A percentile compares a stretch with the other conserved stretches of the same genome.
phyloP scores from a whole-genome alignment of 2,329 filamentous ascomycete species.

The Colletotrichum sp. region DNA sequence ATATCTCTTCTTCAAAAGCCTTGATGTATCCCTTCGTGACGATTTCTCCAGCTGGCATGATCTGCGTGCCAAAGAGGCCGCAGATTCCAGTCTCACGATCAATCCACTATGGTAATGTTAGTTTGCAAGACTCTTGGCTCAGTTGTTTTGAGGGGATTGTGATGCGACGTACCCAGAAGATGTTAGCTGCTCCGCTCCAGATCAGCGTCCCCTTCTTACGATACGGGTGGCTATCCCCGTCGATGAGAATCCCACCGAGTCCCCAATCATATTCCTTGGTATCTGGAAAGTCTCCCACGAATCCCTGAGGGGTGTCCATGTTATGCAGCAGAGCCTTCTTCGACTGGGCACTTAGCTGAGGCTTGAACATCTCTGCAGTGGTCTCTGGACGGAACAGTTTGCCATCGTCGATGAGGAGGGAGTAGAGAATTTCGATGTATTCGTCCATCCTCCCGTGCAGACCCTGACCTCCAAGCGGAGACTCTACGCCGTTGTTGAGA shows the following conservation, averaged over 20 bases:
- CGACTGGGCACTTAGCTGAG: constrained; percentile 40
- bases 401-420: constrained; percentile 49
- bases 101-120: constrained; percentile 26
- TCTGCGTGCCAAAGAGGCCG: constrained; percentile 44
- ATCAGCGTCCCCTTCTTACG: constrained; percentile 42
- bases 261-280: constrained; percentile 44
- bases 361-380: constrained; percentile 48
- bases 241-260: constrained; percentile 44
- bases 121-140: not conserved
- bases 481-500: constrained; percentile 14
- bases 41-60: constrained; percentile 43
- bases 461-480: constrained; percentile 38
- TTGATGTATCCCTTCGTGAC: constrained; percentile 35
- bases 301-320: constrained; percentile 28
- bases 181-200: constrained; percentile 51
- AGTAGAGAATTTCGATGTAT: constrained; percentile 49
- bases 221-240: constrained; percentile 37
- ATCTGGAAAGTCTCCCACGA: constrained; percentile 31
- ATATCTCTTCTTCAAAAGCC: constrained; percentile 43
- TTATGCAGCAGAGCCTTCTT: constrained; percentile 25
- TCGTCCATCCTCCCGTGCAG: constrained; percentile 38
- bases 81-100: constrained; percentile 41
- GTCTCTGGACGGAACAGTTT: constrained; percentile 47
- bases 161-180: constrained; percentile 45
- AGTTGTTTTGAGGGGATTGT: not conserved